Conservation (phyloP, 495 filamentous ascomycete species). For the Aspergillus asperescens region DNA sequence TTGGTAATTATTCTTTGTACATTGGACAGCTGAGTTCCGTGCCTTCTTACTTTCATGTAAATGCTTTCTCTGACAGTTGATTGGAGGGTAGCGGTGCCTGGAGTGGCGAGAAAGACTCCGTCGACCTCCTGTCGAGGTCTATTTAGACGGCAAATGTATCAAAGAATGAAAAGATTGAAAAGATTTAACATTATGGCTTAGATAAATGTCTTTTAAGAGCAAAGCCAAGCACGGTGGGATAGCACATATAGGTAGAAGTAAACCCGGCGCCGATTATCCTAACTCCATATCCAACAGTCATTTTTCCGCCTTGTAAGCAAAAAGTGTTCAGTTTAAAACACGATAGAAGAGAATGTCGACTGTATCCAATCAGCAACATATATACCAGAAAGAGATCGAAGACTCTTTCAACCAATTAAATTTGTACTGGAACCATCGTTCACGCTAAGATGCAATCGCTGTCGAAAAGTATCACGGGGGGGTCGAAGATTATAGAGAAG, state of each 20-base stretch:
- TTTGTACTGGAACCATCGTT: neutral
- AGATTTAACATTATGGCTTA: too few relatives aligned
- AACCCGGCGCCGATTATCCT: slow-evolving; percentile 6
- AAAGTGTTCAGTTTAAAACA: slow-evolving; percentile 1
- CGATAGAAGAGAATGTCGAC: neutral
- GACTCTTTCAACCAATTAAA: slow-evolving; percentile 9
- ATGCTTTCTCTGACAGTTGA: neutral
- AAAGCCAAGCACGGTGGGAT: neutral
- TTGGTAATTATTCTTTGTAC: slow-evolving; percentile 8
- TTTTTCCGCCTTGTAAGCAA: slow-evolving; percentile 10
- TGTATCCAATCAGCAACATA: slow-evolving; percentile 6
- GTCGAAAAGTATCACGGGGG: neutral
- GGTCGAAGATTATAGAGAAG: slow-evolving; percentile 2
- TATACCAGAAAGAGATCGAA: slow-evolving; percentile 4
- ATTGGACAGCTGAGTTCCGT: neutral
- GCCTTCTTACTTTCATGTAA: too few relatives aligned
- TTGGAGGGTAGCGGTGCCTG: too few relatives aligned
- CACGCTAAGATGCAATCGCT: slow-evolving; percentile 3
- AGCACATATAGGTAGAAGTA: neutral
- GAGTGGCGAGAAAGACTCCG: too few relatives aligned
- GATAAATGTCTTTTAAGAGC: neutral
- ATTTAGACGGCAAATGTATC: too few relatives aligned
- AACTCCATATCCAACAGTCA: slow-evolving; percentile 2
- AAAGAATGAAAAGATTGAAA: too few relatives aligned
- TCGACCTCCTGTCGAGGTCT: too few relatives aligned